Conservation (phyloP, 306 rosid species). For the Psophocarpus tetragonolobus region DNA sequence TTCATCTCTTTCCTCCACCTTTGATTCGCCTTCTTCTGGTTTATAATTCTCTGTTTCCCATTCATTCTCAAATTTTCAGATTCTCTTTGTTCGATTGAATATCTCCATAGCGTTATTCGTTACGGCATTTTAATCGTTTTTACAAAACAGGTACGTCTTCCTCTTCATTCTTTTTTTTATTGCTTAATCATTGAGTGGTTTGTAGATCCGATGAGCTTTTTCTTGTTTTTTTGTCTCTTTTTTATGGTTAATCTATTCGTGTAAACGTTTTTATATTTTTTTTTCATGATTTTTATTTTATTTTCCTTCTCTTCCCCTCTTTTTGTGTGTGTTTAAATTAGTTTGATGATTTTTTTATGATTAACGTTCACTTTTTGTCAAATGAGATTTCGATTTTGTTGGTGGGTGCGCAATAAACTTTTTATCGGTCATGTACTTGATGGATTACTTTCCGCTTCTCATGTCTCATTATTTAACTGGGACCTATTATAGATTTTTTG, state of each 20-base stretch:
- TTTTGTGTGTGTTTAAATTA: not conserved
- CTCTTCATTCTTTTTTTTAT: not conserved
- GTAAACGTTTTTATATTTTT: no score
- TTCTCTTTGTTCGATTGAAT: not conserved
- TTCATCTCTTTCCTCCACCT: no score
- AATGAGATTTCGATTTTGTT: not conserved
- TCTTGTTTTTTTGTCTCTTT: not conserved
- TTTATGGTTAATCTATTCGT: no score
- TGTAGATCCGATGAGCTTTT: not conserved
- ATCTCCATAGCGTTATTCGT: not conserved
- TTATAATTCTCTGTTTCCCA: not conserved
- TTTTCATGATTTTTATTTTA: not conserved
- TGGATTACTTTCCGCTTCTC: not conserved
- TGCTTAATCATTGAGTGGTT: not conserved
- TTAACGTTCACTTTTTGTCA: not conserved
- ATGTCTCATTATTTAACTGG: not conserved
- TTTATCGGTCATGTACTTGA: not conserved
- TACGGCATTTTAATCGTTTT: not conserved
- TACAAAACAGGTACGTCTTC: conserved; percentile 21
- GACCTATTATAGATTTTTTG: not conserved
- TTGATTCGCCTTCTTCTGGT: not conserved
- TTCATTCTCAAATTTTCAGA: not conserved
- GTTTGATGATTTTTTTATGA: not conserved
- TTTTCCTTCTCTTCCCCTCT: no score
- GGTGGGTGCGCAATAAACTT: not conserved